Conservation (phyloP, 352 stramenopile genomes). For the Phytophthora pistaciae region DNA sequence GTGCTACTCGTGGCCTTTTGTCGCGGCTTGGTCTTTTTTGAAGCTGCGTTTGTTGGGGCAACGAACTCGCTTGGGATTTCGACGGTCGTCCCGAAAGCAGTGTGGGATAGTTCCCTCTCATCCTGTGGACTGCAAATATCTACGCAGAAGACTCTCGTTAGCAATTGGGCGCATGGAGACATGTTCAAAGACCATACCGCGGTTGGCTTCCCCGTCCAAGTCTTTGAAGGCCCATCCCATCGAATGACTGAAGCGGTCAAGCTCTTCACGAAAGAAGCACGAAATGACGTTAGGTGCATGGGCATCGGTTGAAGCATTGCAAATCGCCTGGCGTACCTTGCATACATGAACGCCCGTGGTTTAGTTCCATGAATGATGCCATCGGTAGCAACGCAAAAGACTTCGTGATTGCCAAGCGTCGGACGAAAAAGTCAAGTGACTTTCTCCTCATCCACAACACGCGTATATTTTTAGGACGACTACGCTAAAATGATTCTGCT, state of each 20-base stretch:
- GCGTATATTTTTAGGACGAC: constrained; percentile 1
- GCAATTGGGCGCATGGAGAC: not conserved
- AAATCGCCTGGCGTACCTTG: constrained; percentile 17
- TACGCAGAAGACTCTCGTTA: not conserved
- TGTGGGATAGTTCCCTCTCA: constrained; percentile 37
- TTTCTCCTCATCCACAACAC: no score
- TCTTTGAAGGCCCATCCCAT: constrained; percentile 75
- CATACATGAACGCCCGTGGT: constrained; percentile 30
- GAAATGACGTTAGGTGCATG: not conserved
- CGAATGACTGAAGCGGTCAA: constrained; percentile 60
- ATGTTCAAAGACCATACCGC: constrained; percentile 21
- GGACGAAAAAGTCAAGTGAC: not conserved
- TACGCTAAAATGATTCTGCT: not conserved
- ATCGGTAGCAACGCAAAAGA: constrained; percentile 5
- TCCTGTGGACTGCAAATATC: constrained; percentile 12
- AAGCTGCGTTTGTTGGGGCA: constrained; percentile 17
- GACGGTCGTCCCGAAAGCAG: constrained; percentile 44
- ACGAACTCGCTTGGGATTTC: constrained; percentile 60
- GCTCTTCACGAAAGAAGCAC: constrained; percentile 37
- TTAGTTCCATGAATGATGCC: constrained; percentile 16
- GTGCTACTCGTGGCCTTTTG: constrained; percentile 13
- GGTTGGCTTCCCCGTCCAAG: constrained; percentile 13
- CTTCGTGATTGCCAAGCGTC: not conserved
- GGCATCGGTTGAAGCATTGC: not conserved
- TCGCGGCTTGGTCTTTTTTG: not conserved